These are phyloP conservation scores for Pythium volutum DNA, from an alignment of 352 stramenopile genomes.

Conservation along the genomic window DNA sequence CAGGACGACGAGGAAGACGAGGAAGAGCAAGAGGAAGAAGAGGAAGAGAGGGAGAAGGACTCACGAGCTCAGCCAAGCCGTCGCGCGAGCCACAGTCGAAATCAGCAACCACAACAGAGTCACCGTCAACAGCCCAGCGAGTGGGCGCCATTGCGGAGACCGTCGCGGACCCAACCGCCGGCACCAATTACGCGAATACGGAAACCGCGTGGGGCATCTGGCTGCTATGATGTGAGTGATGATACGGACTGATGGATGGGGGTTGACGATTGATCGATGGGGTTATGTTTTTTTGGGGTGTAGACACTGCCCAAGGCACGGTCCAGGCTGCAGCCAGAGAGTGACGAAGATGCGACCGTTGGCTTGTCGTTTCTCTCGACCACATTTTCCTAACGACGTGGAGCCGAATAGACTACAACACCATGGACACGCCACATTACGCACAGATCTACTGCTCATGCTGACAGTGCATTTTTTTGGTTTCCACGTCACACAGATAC, in stretches of 20 bases:
- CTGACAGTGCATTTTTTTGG: no score
- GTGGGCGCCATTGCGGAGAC: constrained; percentile 1
- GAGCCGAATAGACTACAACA: no score
- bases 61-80: neutral
- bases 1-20: constrained; percentile 54
- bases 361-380: constrained; percentile 26
- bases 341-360: constrained; percentile 20
- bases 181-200: neutral
- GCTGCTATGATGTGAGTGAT: constrained; percentile 14
- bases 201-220: neutral
- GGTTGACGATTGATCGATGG: neutral
- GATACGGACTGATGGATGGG: neutral
- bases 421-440: no score
- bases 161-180: neutral
- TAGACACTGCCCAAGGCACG: constrained; percentile 28
- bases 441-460: no score
- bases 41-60: constrained; percentile 10
- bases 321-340: constrained; percentile 18
- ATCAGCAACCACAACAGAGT: constrained; percentile 4
- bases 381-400: neutral
- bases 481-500: no score
- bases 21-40: constrained; percentile 17
- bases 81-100: neutral
- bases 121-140: neutral
- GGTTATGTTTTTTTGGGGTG: neutral